Percentiles rank a stretch among this genome's conserved stretches.
phyloP scores from a whole-genome alignment of 768 basidiomycete species.

The Boletus barrowsii region DNA sequence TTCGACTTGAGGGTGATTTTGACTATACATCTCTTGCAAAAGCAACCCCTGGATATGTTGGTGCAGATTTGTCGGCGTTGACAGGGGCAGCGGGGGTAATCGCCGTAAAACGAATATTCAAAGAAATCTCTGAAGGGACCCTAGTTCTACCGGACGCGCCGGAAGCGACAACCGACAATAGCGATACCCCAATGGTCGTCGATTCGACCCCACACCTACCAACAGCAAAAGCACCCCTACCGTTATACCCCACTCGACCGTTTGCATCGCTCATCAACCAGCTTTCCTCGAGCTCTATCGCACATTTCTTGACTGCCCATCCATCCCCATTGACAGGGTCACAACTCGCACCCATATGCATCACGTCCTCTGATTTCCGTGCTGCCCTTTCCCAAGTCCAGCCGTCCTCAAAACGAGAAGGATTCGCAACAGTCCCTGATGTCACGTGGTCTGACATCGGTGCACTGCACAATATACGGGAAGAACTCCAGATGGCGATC shows the following conservation, averaged over 20 bases:
- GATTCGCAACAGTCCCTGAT: conserved; percentile 95
- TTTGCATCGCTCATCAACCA: conserved; percentile 39
- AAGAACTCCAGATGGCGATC: conserved; percentile 96
- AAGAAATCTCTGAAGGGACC: conserved; percentile 65
- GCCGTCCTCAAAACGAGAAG: conserved; percentile 95
- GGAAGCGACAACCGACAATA: conserved; percentile 13
- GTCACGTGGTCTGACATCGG: conserved; percentile 95
- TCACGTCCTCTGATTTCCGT: conserved; percentile 78
- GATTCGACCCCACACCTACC: conserved; percentile 26
- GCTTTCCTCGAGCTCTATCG: conserved; percentile 67
- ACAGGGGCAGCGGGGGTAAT: conserved; percentile 94
- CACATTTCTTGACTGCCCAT: conserved; percentile 85
- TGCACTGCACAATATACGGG: conserved; percentile 79
- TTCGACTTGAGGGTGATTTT: conserved; percentile 84
- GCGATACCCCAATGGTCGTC: conserved; percentile 37
- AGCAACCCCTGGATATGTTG: conserved; percentile 95
- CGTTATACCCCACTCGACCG: conserved; percentile 22
- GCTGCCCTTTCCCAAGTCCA: conserved; percentile 85
- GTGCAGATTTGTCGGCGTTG: conserved; percentile 88
- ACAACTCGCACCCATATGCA: conserved; percentile 78
- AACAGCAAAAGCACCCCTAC: conserved; percentile 15
- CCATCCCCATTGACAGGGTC: conserved; percentile 72
- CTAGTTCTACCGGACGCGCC: conserved; percentile 49
- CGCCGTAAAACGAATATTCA: conserved; percentile 95
- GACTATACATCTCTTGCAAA: conserved; percentile 84